Evolutionary conservation across 2,329 filamentous ascomycete genomes (phyloP).

Genomic region (Scorias spongiosa): DNA sequence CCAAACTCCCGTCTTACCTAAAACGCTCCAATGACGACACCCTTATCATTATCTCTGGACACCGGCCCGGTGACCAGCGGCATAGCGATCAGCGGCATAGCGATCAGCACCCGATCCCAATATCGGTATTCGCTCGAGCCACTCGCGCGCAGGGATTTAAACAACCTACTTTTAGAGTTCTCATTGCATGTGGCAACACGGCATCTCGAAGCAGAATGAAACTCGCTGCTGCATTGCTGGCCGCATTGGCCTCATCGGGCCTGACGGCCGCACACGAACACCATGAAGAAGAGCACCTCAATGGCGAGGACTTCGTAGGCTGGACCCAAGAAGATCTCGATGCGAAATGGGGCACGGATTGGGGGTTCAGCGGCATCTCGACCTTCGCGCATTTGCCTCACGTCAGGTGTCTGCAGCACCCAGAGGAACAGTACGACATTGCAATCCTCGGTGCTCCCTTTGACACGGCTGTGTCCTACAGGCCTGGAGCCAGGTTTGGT

Average conservation of each 20-base stretch:
- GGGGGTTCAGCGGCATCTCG: slow-evolving; percentile 21
- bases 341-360: slow-evolving; percentile 17
- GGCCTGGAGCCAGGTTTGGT: slow-evolving; percentile 52
- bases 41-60: no score
- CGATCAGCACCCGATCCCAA: no score
- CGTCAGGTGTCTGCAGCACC: slow-evolving; percentile 32
- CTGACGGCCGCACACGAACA: neutral
- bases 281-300: slow-evolving; percentile 2
- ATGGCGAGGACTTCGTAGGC: slow-evolving; percentile 10
- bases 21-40: no score
- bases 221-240: neutral
- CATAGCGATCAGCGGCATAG: no score
- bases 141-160: no score
- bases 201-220: neutral
- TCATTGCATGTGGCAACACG: no score
- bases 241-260: neutral
- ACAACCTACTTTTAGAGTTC: no score
- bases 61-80: no score
- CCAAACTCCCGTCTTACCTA: no score
- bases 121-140: no score
- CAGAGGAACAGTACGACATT: slow-evolving; percentile 30
- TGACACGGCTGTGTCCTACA: slow-evolving; percentile 34
- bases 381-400: slow-evolving; percentile 32
- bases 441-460: slow-evolving; percentile 35
- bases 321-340: slow-evolving; percentile 14